Evolutionary conservation across 2,329 filamentous ascomycete genomes (phyloP), one percentile per base, ranked within the genome.

Genomic region (Pseudogymnoascus sp.): DNA sequence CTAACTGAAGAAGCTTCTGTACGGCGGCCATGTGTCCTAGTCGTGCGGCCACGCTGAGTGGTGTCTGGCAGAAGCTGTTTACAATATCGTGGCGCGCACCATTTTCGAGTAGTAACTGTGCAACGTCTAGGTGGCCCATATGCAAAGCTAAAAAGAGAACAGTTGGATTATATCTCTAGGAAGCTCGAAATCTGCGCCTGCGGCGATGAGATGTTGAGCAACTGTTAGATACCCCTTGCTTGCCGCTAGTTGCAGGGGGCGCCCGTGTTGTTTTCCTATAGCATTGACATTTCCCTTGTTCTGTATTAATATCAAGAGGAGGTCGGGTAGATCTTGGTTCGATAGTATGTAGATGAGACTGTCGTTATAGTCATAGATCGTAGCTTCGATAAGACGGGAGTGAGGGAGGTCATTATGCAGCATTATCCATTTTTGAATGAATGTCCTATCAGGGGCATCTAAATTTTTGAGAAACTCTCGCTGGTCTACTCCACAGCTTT

Each of bases 1-100:
- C 66, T 11, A 59, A 26, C 40, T 73, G 69, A 3, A 78, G 67
- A 1, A 78, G 66, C 53, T 68, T 69, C n/a, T 74, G 66, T 7
- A 77, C 74, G n/a, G 75, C 67, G 6, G 72, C 71, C n/a, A n/a
- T n/a, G n/a, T n/a, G n/a, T n/a, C n/a, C n/a, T n/a, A n/a, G n/a
- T n/a, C n/a, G n/a, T n/a, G n/a, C n/a, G n/a, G n/a, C n/a, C n/a
- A n/a, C n/a, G n/a, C n/a, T n/a, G n/a, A 53, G 46, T 53, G 24
- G 46, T 4, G 46, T 53, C 8, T 16, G 4, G 4, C 7, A 16
- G 12, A 7, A 0, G 2, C 0, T 1, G 2, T 31, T 1, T 53
- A 53, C 14, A 16, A 53, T 16, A 53, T 53, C 46, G 26, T 53
- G 6, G 14, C 26, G 24, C 3, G 46, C 46, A 14, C 46, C 46